Conservation (phyloP, 352 stramenopile genomes). For the Phytophthora ohioensis region DNA sequence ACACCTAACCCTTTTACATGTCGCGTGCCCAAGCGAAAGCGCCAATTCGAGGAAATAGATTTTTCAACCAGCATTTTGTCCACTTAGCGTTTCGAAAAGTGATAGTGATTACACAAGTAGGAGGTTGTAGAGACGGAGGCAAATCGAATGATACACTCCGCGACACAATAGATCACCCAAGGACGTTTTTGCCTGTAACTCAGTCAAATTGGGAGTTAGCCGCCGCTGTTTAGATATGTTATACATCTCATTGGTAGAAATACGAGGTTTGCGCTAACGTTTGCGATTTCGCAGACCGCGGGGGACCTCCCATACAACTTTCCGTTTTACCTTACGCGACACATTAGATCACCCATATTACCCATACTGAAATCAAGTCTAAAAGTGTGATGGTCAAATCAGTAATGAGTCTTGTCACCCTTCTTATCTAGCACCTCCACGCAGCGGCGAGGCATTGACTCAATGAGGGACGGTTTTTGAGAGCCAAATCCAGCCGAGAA, state of each 20-base stretch:
- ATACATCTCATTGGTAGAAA: neutral
- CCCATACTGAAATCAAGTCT: constrained; percentile 5
- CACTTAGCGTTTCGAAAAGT: too few species aligned
- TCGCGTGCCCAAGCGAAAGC: too few species aligned
- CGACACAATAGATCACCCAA: neutral
- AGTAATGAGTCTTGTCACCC: too few species aligned
- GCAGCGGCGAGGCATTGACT: too few species aligned
- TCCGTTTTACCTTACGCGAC: constrained; percentile 1
- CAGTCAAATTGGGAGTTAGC: constrained; percentile 7
- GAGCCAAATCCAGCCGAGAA: too few species aligned
- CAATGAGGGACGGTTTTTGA: too few species aligned
- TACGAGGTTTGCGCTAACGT: constrained; percentile 11
- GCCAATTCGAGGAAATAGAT: too few species aligned
- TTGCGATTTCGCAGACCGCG: neutral
- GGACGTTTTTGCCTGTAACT: neutral
- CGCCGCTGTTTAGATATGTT: constrained; percentile 8
- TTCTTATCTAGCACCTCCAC: too few species aligned
- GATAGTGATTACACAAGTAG: too few species aligned
- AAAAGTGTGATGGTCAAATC: neutral
- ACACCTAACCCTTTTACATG: too few species aligned
- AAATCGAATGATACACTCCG: constrained; percentile 1
- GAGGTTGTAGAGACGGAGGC: too few species aligned
- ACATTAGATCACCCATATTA: constrained; percentile 2
- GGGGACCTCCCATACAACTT: constrained; percentile 10
- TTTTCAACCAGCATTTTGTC: too few species aligned